phyloP scores from a whole-genome alignment of 2,329 filamentous ascomycete genomes.

The Nemania sp. region DNA sequence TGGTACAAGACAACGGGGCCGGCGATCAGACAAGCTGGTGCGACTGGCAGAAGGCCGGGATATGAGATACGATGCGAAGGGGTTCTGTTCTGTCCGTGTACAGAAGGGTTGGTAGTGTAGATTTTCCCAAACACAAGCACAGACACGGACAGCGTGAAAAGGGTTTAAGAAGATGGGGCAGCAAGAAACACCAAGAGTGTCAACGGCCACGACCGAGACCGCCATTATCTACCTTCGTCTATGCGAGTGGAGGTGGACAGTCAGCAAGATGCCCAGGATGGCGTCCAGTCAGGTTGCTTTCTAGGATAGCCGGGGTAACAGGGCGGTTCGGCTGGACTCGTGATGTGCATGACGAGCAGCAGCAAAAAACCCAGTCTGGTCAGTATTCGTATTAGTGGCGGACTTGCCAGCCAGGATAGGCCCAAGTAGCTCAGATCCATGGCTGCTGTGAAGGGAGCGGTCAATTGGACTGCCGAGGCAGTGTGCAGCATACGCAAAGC shows the following conservation, averaged over 20 bases:
- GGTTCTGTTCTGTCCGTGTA: conserved; percentile 43
- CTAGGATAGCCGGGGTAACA: conserved; percentile 20
- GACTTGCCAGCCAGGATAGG: no score
- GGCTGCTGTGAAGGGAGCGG: conserved; percentile 17
- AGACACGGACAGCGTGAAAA: conserved; percentile 44
- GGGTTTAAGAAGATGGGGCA: conserved; percentile 47
- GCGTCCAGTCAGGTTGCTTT: neutral
- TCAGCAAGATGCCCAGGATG: neutral
- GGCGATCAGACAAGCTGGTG: conserved; percentile 44
- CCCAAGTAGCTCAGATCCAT: no score
- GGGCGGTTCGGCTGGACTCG: conserved; percentile 34
- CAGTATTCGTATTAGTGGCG: no score
- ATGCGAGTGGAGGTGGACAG: neutral
- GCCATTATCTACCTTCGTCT: conserved; percentile 21
- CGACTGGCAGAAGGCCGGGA: conserved; percentile 40
- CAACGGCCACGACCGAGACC: conserved; percentile 42
- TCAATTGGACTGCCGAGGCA: conserved; percentile 32
- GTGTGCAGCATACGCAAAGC: conserved; percentile 15
- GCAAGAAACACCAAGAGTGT: conserved; percentile 36
- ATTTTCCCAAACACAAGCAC: conserved; percentile 43
- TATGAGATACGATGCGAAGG: conserved; percentile 42
- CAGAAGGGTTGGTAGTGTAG: no score
- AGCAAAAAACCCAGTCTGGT: conserved; percentile 26
- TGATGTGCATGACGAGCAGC: conserved; percentile 37
- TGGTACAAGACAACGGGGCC: conserved; percentile 40